Evolutionary conservation across 352 stramenopile species (phyloP), one percentile per base, ranked within the genome.

Genomic region (Phytophthora melonis): DNA sequence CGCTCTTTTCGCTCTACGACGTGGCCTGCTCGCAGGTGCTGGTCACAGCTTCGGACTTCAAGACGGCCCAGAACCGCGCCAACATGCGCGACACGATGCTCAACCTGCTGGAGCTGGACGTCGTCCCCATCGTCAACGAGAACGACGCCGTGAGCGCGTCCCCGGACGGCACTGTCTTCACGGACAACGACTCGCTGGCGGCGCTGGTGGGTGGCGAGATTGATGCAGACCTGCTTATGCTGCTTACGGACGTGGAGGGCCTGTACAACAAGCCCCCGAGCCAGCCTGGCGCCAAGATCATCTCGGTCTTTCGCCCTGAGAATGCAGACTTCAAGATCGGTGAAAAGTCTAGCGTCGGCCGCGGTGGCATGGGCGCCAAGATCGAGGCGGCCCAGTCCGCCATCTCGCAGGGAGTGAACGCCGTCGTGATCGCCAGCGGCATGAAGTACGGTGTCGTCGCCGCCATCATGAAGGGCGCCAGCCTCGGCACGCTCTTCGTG

Each of bases 111-210:
- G 87, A 93, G 66, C 79, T 99, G n/a, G 97, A 98, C 34, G 97
- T 99, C 58, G 96, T 99, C 23, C 98, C 98, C 7, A 99, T 99
- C 74, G 93, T 99, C 41, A 99, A 99, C 80, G 97, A 99, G 74
- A 99, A 99, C 80, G 98, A 99, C 88, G 96, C 97, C 0, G 97
- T 99, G 23, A 97, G 86, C 41, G 94, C 89, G 7, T 83, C 72
- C 39, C 81, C 80, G 23, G 88, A 94, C 66, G 86, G 88, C 41
- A 88, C 86, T 8, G 82, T 96, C 25, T 99, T 99, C 79, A 98
- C 88, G 45, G 97, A 99, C 83, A 99, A 99, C 74, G 97, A 99
- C 83, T 97, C 91, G 58, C 82, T 98, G 8, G 92, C 93, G 41
- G 87, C 93, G 25, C 77, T 98, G 7, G 93, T 97, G 7, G 91